These are phyloP conservation scores for Conidiobolus incongruus DNA, from an alignment of 371 early-diverging fungal species.

Conservation along the genomic window DNA sequence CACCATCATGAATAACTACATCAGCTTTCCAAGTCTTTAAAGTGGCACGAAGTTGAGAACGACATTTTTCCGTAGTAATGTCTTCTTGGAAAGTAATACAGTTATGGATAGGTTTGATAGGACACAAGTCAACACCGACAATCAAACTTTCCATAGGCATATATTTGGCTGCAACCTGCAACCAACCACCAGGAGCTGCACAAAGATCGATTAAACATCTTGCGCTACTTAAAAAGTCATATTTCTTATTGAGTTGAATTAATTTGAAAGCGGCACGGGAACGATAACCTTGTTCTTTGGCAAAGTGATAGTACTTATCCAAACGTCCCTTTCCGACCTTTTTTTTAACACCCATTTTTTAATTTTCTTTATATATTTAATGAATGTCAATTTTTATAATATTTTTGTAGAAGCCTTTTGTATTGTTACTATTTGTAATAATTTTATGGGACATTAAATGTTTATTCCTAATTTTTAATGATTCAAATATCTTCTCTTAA, in stretches of 20 bases:
- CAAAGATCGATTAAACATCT: conserved; percentile 95
- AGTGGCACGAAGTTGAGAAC: conserved; percentile 56
- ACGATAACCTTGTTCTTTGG: conserved; percentile 99
- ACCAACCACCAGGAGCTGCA: conserved; percentile 99
- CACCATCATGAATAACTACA: conserved; percentile 99
- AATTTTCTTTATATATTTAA: too few species aligned
- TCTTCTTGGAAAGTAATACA: conserved; percentile 94
- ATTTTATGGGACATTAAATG: too few species aligned
- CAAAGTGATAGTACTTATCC: conserved; percentile 99
- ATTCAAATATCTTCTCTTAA: too few species aligned
- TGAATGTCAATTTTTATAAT: too few species aligned
- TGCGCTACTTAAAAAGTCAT: conserved; percentile 80
- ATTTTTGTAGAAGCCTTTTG: too few species aligned
- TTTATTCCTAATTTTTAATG: too few species aligned
- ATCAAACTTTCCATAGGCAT: conserved; percentile 87
- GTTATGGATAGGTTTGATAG: conserved; percentile 94
- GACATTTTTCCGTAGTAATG: conserved; percentile 91
- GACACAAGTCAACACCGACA: conserved; percentile 91
- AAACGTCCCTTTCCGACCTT: conserved; percentile 80
- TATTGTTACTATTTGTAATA: too few species aligned
- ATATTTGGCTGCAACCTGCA: conserved; percentile 91
- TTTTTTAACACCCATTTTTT: conserved; percentile 28
- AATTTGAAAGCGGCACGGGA: conserved; percentile 99
- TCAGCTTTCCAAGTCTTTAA: conserved; percentile 98
- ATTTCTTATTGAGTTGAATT: conserved; percentile 98